Evolutionary conservation across 2,329 filamentous ascomycete species (phyloP).

Genomic region (Cytospora schulzeri): DNA sequence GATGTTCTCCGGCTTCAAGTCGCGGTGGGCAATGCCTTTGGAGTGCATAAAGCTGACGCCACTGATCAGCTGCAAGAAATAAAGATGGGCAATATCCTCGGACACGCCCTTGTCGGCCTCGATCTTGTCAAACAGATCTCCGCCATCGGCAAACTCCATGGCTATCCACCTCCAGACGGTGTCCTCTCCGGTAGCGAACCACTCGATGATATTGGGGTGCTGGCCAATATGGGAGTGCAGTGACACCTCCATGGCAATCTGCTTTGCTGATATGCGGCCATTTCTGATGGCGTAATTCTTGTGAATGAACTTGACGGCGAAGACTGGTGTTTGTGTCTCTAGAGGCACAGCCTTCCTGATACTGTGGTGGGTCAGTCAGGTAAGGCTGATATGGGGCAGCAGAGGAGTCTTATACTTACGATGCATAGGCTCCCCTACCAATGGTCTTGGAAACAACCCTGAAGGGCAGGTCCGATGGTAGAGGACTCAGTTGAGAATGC

Average conservation of each 20-base stretch:
- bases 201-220: slow-evolving; percentile 92
- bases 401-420: slow-evolving; percentile 56
- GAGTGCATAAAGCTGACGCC: slow-evolving; percentile 95
- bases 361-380: slow-evolving; percentile 47
- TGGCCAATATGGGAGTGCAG: slow-evolving; percentile 86
- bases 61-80: slow-evolving; percentile 88
- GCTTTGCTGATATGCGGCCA: slow-evolving; percentile 85
- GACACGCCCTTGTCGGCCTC: slow-evolving; percentile 95
- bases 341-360: slow-evolving; percentile 91
- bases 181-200: slow-evolving; percentile 87
- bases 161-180: slow-evolving; percentile 92
- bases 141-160: slow-evolving; percentile 95
- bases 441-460: slow-evolving; percentile 95
- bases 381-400: slow-evolving; percentile 18
- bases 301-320: slow-evolving; percentile 98
- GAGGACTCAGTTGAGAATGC: slow-evolving; percentile 85
- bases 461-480: slow-evolving; percentile 86
- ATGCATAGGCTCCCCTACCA: slow-evolving; percentile 94
- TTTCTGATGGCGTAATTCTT: slow-evolving; percentile 90
- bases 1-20: slow-evolving; percentile 94
- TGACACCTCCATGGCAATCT: slow-evolving; percentile 88
- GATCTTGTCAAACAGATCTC: slow-evolving; percentile 98
- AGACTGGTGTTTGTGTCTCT: slow-evolving; percentile 70
- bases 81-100: slow-evolving; percentile 92
- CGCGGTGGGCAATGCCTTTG: slow-evolving; percentile 90